Evolutionary conservation across 2,329 filamentous ascomycete genomes (phyloP), one percentile per base, ranked within the genome.

Genomic region (Cladosporium phlei): DNA sequence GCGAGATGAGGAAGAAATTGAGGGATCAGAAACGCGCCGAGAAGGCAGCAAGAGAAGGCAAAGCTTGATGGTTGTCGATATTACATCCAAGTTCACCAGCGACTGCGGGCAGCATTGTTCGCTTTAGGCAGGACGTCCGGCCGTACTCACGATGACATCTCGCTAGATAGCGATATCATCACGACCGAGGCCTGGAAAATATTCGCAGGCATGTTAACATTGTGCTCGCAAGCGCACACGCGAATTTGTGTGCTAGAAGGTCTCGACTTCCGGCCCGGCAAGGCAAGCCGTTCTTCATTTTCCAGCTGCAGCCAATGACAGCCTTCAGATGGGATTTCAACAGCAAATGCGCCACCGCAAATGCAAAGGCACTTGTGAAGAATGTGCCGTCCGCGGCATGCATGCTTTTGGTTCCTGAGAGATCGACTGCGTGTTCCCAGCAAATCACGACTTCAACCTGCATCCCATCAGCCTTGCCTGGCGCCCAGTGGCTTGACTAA

Each of bases 1-100:
- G 91, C 58, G 77, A 79, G 20, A 87, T 91, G 38, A 76, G 93
- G 56, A 85, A 78, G 69, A 73, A 74, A 62, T 80, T 88, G 55
- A 77, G 80, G 55, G 80, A 83, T 58, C 79, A 84, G 70, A 82
- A 74, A 68, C 87, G 77, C 70, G 76, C 72, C 58, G 76, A 80
- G 55, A 83, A 80, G 67, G 77, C 76, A 57, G 71, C 65, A 21
- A 25, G 33, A 22, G 52, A 56, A 25, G 24, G 24, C 34, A 38
- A 38, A 20, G 40, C 25, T 3, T 30, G 22, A 24, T 19, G 5
- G 8, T 17, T 21, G n/a, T n/a, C n/a, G n/a, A n/a, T n/a, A n/a
- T n/a, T n/a, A n/a, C n/a, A n/a, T n/a, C n/a, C n/a, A n/a, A n/a
- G n/a, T n/a, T n/a, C n/a, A n/a, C n/a, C n/a, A n/a, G n/a, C n/a